A percentile compares a stretch with the other conserved stretches of the same genome.
Evolutionary conservation across 2,329 filamentous ascomycete species (phyloP).

Genomic region (Myriosclerotinia curreyana): DNA sequence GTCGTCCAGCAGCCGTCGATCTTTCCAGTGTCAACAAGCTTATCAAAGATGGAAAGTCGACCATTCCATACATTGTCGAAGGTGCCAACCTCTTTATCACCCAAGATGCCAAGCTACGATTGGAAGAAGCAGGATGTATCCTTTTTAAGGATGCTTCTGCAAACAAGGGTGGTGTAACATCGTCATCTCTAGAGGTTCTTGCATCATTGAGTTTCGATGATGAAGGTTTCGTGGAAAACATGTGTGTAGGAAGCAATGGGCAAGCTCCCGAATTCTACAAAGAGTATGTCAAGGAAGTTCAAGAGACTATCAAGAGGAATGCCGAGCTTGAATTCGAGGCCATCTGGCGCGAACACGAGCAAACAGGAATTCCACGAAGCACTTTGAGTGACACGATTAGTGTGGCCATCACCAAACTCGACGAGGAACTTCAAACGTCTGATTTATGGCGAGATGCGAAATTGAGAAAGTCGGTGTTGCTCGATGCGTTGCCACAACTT

Average conservation of each 20-base stretch:
- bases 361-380: slow-evolving; percentile 74
- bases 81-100: slow-evolving; percentile 98
- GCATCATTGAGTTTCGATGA: slow-evolving; percentile 95
- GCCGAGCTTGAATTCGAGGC: slow-evolving; percentile 94
- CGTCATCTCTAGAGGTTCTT: slow-evolving; percentile 92
- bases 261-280: slow-evolving; percentile 87
- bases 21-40: slow-evolving; percentile 81
- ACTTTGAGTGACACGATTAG: slow-evolving; percentile 90
- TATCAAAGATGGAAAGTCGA: slow-evolving; percentile 83
- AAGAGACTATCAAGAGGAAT: slow-evolving; percentile 86
- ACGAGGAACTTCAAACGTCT: slow-evolving; percentile 92
- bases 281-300: slow-evolving; percentile 86
- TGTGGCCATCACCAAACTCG: slow-evolving; percentile 88
- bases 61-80: slow-evolving; percentile 93
- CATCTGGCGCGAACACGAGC: slow-evolving; percentile 91
- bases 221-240: slow-evolving; percentile 80
- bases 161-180: slow-evolving; percentile 98
- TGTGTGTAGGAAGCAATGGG: slow-evolving; percentile 80
- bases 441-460: slow-evolving; percentile 83
- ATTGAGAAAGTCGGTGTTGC: slow-evolving; percentile 73
- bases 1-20: slow-evolving; percentile 94
- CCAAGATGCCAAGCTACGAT: slow-evolving; percentile 91
- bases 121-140: slow-evolving; percentile 92
- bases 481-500: slow-evolving; percentile 80
- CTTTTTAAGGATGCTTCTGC: slow-evolving; percentile 97